A percentile compares a stretch with the other conserved stretches of the same genome.
These are phyloP conservation scores for Escallonia rubra DNA, from an alignment of 129 eudicot species.

Conservation along the genomic window DNA sequence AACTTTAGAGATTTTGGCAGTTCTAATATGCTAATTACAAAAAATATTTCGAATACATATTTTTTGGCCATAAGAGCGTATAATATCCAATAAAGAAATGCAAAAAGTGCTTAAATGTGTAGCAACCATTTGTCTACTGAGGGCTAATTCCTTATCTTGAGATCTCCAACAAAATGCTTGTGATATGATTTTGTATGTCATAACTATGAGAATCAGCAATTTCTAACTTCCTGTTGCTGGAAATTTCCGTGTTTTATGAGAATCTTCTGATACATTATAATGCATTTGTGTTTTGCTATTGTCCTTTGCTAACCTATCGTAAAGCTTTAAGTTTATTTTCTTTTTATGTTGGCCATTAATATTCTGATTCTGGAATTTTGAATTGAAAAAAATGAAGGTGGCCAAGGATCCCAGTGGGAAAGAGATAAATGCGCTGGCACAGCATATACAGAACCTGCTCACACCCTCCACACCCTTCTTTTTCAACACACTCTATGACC, in stretches of 20 bases:
- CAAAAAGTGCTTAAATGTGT: too few species aligned
- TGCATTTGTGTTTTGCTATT: neutral
- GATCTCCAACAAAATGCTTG: too few species aligned
- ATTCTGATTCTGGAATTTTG: too few species aligned
- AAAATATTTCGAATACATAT: too few species aligned
- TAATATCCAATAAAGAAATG: too few species aligned
- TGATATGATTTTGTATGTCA: too few species aligned
- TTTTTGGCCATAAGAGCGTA: too few species aligned
- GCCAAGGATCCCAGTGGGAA: constrained; percentile 70
- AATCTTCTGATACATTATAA: neutral
- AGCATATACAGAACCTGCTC: constrained; percentile 61
- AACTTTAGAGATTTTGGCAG: too few species aligned
- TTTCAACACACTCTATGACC: constrained; percentile 81
- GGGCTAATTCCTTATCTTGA: too few species aligned
- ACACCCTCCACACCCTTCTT: constrained; percentile 64
- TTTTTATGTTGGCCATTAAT: too few species aligned
- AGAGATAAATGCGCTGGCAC: constrained; percentile 60
- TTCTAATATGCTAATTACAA: too few species aligned
- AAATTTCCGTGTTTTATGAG: neutral
- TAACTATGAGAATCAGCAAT: neutral
- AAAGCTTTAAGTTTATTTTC: neutral
- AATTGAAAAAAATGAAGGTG: constrained; percentile 28
- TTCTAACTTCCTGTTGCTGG: neutral
- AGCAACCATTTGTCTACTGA: too few species aligned
- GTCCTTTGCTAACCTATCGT: neutral